Conservation (phyloP, 768 basidiomycete species). For the Hypholoma sublateritium region DNA sequence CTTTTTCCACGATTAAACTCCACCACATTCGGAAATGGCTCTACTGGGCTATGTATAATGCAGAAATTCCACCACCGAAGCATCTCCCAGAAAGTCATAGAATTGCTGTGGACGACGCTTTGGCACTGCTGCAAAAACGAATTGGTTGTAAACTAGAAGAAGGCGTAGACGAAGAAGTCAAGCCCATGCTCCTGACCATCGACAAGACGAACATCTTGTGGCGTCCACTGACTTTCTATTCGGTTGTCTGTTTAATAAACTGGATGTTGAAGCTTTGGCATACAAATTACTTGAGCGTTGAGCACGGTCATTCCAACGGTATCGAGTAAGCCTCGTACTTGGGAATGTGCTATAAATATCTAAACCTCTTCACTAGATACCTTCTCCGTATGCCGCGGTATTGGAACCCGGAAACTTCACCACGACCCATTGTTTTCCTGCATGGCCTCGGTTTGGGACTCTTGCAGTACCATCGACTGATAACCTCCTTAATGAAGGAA, state of each 20-base stretch:
- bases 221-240: constrained; percentile 71
- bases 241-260: constrained; percentile 48
- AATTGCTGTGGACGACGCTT: constrained; percentile 53
- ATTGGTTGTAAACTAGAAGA: constrained; percentile 64
- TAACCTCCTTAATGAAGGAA: constrained; percentile 54
- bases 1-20: constrained; percentile 69
- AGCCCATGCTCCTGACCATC: constrained; percentile 69
- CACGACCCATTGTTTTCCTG: constrained; percentile 76
- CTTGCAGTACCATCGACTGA: constrained; percentile 63
- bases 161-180: constrained; percentile 50
- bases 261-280: constrained; percentile 45
- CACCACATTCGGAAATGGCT: constrained; percentile 73
- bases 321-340: constrained; percentile 57
- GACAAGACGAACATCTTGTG: constrained; percentile 71
- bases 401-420: constrained; percentile 60
- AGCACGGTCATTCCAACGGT: constrained; percentile 50
- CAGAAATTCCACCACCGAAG: constrained; percentile 53
- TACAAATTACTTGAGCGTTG: constrained; percentile 38
- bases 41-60: constrained; percentile 81
- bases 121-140: constrained; percentile 69
- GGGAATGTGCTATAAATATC: not conserved
- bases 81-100: constrained; percentile 45
- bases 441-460: constrained; percentile 90
- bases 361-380: constrained; percentile 47
- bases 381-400: constrained; percentile 66